Percentiles rank a stretch among this genome's conserved stretches.
Conservation (phyloP, 805 yeast species). For the Yueomyces sinensis region DNA sequence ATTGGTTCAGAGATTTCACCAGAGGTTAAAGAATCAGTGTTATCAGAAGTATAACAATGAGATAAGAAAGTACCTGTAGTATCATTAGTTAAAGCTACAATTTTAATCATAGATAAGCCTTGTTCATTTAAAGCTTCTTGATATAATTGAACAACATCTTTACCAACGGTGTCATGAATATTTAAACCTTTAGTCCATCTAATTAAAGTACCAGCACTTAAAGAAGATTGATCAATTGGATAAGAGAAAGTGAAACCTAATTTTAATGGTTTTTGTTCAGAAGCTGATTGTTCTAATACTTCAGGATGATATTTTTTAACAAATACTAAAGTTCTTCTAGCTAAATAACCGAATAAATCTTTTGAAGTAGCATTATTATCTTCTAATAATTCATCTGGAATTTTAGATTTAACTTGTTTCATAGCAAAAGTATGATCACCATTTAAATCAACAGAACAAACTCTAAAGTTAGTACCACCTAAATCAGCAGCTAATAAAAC, state of each 20-base stretch:
- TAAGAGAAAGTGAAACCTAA: conserved; percentile 91
- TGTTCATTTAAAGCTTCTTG: conserved; percentile 55
- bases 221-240: conserved; percentile 78
- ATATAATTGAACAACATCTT: conserved; percentile 63
- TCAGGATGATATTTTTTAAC: conserved; percentile 53
- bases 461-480: conserved; percentile 95
- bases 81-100: conserved; percentile 88
- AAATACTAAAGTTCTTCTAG: conserved; percentile 54
- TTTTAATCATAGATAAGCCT: conserved; percentile 44
- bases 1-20: conserved; percentile 62
- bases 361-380: conserved; percentile 39
- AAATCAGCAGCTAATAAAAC: conserved; percentile 79
- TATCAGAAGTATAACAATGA: conserved; percentile 59
- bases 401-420: conserved; percentile 63
- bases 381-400: conserved; percentile 64
- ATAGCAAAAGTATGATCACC: conserved; percentile 73
- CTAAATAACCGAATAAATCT: conserved; percentile 63
- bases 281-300: conserved; percentile 19
- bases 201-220: conserved; percentile 65
- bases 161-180: conserved; percentile 71
- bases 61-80: conserved; percentile 90
- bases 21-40: conserved; percentile 30
- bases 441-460: conserved; percentile 68
- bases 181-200: conserved; percentile 97
- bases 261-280: conserved; percentile 32